Evolutionary conservation across 179 eudicot species (phyloP), one percentile per base, ranked within the genome.

Genomic region (Silene noctiflora): DNA sequence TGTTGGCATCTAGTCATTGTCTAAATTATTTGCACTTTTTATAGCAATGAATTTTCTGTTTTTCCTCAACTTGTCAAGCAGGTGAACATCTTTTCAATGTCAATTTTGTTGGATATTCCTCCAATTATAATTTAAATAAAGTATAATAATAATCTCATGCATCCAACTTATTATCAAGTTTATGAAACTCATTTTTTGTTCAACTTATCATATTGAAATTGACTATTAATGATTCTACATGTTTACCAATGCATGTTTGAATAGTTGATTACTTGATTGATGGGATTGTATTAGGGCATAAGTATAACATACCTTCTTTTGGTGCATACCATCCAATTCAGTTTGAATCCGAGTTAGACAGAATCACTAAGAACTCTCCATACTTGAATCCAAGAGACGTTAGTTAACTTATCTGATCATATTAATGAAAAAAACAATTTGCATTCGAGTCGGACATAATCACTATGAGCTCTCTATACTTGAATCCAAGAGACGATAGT

Each of bases 1-100:
- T 51, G 71, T 77, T 62, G 80, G 76, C 71, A 53, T 77, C 68
- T 67, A 77, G 80, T 77, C 80, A 77, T 77, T 44, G 71, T 77
- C 76, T 74, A 71, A 71, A 71, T 77, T 20, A 71, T 19, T 29
- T 51, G 53, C 25, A 29, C 59, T 19, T 71, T 71, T 10, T 0
- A 48, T 53, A 3, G 6, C 59, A 53, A 16, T 53, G 6, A 53
- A 16, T 53, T 17, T 35, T 16, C 59, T 53, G n/a, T 53, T 53
- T 17, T 27, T 14, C 16, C 59, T 55, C 59, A 71, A 46, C 51
- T 42, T 60, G 74, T 73, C 17, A 63, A 63, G 66, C 59, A 60
- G 61, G 62, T 71, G 70, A 69, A 68, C n/a, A 69, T 77, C 56
- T 59, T 70, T 60, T 77, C 55, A 17, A 61, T 71, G 80, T 71